Evolutionary conservation across 257 asterid genomes (phyloP).

Genomic region (Osmanthus fragrans): DNA sequence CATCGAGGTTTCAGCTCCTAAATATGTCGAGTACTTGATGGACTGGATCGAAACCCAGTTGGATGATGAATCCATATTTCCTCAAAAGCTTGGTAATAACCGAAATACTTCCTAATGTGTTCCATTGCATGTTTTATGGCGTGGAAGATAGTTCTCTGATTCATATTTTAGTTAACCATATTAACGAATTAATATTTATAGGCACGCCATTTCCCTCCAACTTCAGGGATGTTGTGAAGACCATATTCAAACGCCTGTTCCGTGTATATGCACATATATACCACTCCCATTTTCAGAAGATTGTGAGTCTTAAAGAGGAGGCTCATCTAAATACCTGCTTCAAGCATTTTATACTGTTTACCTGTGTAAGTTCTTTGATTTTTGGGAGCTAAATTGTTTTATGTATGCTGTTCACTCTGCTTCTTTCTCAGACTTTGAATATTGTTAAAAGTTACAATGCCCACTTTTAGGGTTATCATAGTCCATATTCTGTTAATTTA

Average conservation of each 20-base stretch:
- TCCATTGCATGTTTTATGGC: no score
- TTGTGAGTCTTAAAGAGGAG: constrained; percentile 45
- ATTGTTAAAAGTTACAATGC: not conserved
- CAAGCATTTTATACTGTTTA: constrained; percentile 53
- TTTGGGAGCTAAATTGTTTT: not conserved
- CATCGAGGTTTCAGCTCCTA: constrained; percentile 54
- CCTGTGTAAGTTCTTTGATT: constrained; percentile 31
- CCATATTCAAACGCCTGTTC: constrained; percentile 45
- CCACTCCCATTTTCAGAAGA: constrained; percentile 49
- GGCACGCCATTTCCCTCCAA: constrained; percentile 40
- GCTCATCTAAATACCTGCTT: constrained; percentile 61
- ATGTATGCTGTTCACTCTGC: not conserved
- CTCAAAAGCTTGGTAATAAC: constrained; percentile 40
- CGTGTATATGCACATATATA: constrained; percentile 57
- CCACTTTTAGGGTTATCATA: no score
- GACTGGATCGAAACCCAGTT: constrained; percentile 52
- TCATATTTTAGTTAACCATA: no score
- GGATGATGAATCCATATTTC: constrained; percentile 46
- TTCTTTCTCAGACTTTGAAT: not conserved
- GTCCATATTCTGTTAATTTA: no score
- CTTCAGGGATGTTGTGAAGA: constrained; percentile 42
- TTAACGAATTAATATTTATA: no score
- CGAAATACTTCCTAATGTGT: no score
- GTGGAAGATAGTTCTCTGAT: no score
- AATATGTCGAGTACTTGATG: constrained; percentile 49